These are phyloP conservation scores for Capsella bursapastoris DNA, from an alignment of 345 rosid genomes.

Conservation along the genomic window DNA sequence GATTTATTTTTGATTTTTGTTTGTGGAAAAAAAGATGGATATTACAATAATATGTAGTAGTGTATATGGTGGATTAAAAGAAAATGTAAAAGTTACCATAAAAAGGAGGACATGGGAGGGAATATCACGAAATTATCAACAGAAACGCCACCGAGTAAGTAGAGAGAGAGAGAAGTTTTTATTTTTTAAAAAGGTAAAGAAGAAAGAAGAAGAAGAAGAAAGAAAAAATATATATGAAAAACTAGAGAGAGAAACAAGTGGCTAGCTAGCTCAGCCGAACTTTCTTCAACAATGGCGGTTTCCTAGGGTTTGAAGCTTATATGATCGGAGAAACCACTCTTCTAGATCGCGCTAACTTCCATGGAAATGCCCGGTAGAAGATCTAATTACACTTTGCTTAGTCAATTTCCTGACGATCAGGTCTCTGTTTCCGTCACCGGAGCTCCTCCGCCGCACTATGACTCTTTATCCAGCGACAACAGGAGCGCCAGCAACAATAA, in stretches of 20 bases:
- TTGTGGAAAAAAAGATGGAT: too few species aligned
- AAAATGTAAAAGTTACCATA: slow-evolving; percentile 4
- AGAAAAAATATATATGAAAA: background rate
- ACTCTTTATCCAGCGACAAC: slow-evolving; percentile 69
- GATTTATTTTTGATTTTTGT: too few species aligned
- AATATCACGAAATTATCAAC: slow-evolving; percentile 32
- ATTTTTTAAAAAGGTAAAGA: background rate
- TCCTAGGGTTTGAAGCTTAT: slow-evolving; percentile 48
- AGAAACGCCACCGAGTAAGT: slow-evolving; percentile 39
- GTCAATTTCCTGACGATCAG: slow-evolving; percentile 79
- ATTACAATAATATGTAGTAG: too few species aligned
- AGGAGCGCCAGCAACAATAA: slow-evolving; percentile 37
- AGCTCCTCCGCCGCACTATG: slow-evolving; percentile 58
- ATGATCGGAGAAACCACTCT: slow-evolving; percentile 24
- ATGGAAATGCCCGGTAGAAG: slow-evolving; percentile 93
- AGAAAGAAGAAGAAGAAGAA: background rate
- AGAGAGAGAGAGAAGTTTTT: slow-evolving; percentile 31
- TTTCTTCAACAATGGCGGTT: slow-evolving; percentile 59
- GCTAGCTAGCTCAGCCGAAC: slow-evolving; percentile 33
- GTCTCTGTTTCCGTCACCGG: slow-evolving; percentile 54
- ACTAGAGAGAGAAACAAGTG: slow-evolving; percentile 46
- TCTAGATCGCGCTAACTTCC: slow-evolving; percentile 38
- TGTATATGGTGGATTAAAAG: background rate
- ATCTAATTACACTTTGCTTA: slow-evolving; percentile 85
- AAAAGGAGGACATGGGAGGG: slow-evolving; percentile 29